Conservation (phyloP, 2,329 filamentous ascomycete species). For the Dryadomyces quercus-mongolicae region DNA sequence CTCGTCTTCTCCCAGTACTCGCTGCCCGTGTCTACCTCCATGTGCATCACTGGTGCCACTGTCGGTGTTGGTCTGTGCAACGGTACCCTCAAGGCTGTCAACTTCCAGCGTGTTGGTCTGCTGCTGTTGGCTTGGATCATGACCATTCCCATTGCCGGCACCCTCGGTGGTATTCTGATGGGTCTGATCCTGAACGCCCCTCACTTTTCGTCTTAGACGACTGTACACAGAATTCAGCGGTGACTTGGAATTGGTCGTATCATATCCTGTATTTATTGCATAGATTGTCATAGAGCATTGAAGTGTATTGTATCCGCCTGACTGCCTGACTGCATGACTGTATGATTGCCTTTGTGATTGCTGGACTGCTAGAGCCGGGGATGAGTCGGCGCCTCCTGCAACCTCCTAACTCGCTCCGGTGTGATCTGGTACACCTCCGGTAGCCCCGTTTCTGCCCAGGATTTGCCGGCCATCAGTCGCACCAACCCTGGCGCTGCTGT, state of each 20-base stretch:
- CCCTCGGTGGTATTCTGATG: constrained; percentile 40
- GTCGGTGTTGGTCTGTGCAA: constrained; percentile 71
- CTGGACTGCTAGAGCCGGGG: background rate
- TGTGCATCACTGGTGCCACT: constrained; percentile 72
- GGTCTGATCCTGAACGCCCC: constrained; percentile 42
- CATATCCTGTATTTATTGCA: no score
- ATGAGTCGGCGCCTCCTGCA: background rate
- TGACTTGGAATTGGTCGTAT: no score
- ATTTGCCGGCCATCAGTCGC: background rate
- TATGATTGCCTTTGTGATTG: no score
- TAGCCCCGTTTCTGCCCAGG: background rate
- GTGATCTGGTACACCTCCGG: background rate
- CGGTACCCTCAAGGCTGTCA: constrained; percentile 58
- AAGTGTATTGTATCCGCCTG: no score
- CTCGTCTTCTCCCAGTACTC: constrained; percentile 64
- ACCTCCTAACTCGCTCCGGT: background rate
- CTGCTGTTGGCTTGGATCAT: constrained; percentile 55
- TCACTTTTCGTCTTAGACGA: constrained; percentile 26
- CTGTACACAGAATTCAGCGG: no score
- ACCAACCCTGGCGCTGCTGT: constrained; percentile 1
- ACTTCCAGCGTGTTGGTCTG: constrained; percentile 61
- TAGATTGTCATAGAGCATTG: no score
- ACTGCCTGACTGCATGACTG: no score
- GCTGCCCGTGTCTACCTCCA: constrained; percentile 64
- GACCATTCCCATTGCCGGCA: constrained; percentile 51